Evolutionary conservation across 495 filamentous ascomycete species (phyloP).

Genomic region (Aspergillus mulundensis): DNA sequence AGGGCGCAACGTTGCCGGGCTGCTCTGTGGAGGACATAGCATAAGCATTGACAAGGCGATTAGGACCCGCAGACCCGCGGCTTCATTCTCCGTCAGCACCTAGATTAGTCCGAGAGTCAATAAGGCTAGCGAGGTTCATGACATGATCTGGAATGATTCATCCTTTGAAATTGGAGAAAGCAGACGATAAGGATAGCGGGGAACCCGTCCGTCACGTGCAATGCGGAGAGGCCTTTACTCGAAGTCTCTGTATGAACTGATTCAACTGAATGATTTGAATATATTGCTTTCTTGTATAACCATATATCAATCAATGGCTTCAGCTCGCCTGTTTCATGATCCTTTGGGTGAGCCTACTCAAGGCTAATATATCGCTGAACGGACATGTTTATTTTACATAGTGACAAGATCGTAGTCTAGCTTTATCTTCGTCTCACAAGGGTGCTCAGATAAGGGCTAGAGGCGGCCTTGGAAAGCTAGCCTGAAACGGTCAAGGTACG

Average conservation of each 20-base stretch:
- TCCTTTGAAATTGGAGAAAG: not conserved
- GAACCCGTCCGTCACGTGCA: not conserved
- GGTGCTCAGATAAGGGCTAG: not conserved
- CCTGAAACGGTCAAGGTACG: constrained; percentile 30
- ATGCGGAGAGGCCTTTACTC: not conserved
- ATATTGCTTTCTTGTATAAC: too few species aligned
- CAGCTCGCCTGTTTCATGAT: too few species aligned
- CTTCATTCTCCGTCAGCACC: constrained; percentile 12
- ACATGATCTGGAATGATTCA: constrained; percentile 9
- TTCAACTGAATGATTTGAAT: too few species aligned
- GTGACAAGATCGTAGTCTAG: not conserved
- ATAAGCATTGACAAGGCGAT: constrained; percentile 23
- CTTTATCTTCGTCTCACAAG: not conserved
- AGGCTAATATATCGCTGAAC: too few species aligned
- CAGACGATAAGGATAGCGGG: not conserved
- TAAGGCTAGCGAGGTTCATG: not conserved
- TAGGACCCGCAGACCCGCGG: constrained; percentile 17
- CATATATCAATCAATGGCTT: too few species aligned
- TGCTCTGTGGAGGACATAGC: constrained; percentile 29
- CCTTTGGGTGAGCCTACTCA: too few species aligned
- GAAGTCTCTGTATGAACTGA: not conserved
- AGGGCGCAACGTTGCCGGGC: constrained; percentile 16
- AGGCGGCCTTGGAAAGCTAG: constrained; percentile 19
- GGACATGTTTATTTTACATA: not conserved
- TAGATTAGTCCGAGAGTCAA: not conserved